A percentile compares a stretch with the other conserved stretches of the same genome.
Conservation (phyloP, 495 filamentous ascomycete species). For the Lophium mytilinum region DNA sequence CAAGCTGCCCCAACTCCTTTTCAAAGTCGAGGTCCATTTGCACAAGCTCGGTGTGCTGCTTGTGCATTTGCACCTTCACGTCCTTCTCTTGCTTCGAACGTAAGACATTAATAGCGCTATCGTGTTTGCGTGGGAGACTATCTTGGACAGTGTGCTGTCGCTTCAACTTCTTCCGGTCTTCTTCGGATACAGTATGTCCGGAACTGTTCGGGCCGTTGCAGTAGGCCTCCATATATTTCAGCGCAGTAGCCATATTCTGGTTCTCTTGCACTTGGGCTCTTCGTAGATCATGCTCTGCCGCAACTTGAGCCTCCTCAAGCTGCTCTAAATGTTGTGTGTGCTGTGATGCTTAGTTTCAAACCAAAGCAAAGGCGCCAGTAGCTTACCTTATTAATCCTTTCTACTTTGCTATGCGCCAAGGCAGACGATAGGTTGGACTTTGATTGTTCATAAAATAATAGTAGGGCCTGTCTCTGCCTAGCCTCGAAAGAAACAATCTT, state of each 20-base stretch:
- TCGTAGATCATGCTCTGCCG: conserved; percentile 21
- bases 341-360: conserved; percentile 3
- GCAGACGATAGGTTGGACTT: conserved; percentile 4
- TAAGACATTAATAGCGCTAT: conserved; percentile 26
- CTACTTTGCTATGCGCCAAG: conserved; percentile 2
- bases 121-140: conserved; percentile 18
- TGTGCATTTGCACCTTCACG: conserved; percentile 12
- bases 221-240: conserved; percentile 26
- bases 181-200: conserved; percentile 16
- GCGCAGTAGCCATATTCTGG: conserved; percentile 20
- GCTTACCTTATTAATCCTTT: conserved; percentile 18
- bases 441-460: conserved; percentile 5
- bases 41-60: conserved; percentile 17
- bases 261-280: conserved; percentile 14
- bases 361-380: background rate
- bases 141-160: conserved; percentile 9
- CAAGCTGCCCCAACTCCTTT: conserved; percentile 2
- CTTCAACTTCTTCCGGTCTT: conserved; percentile 17
- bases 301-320: conserved; percentile 19
- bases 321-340: conserved; percentile 16
- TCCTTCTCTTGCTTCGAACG: conserved; percentile 21
- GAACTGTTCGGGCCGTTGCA: conserved; percentile 9
- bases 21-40: conserved; percentile 11
- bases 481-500: conserved; percentile 16
- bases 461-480: conserved; percentile 14